phyloP scores from a whole-genome alignment of 2,329 filamentous ascomycete species.

The Kalmusia sp. region DNA sequence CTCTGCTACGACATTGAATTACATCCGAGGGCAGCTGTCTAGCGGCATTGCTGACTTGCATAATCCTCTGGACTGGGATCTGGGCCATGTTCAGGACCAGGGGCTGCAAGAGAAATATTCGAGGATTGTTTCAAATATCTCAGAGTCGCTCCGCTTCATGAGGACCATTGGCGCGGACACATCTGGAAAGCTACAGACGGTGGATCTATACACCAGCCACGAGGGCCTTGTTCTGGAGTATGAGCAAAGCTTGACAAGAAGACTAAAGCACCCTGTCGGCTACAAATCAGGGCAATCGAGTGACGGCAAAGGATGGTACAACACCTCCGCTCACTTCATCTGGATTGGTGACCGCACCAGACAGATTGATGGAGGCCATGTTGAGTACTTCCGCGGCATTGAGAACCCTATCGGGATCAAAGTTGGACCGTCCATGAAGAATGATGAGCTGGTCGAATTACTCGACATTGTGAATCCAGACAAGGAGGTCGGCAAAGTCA shows the following conservation, averaged over 20 bases:
- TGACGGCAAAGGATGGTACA: constrained; percentile 75
- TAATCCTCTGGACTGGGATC: constrained; percentile 90
- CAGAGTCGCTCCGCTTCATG: constrained; percentile 93
- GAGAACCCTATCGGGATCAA: constrained; percentile 97
- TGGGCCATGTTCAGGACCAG: constrained; percentile 88
- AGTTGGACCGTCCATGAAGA: constrained; percentile 84
- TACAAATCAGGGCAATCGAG: constrained; percentile 37
- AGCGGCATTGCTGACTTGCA: constrained; percentile 94
- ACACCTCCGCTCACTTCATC: constrained; percentile 94
- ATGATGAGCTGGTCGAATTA: constrained; percentile 76
- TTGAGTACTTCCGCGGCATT: constrained; percentile 97
- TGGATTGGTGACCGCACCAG: constrained; percentile 98
- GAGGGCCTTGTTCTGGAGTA: constrained; percentile 95
- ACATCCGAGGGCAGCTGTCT: constrained; percentile 80
- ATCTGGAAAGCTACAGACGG: constrained; percentile 82
- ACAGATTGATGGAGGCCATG: constrained; percentile 89
- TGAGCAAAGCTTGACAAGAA: constrained; percentile 84
- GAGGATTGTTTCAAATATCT: constrained; percentile 82
- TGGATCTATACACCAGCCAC: constrained; percentile 94
- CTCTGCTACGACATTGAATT: constrained; percentile 93
- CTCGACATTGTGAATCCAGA: constrained; percentile 85
- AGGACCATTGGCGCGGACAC: constrained; percentile 89
- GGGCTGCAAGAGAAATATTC: constrained; percentile 86
- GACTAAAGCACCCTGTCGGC: constrained; percentile 69
- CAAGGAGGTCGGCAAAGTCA: constrained; percentile 88